Conservation (phyloP, 306 rosid genomes). For the Lupinus albus region DNA sequence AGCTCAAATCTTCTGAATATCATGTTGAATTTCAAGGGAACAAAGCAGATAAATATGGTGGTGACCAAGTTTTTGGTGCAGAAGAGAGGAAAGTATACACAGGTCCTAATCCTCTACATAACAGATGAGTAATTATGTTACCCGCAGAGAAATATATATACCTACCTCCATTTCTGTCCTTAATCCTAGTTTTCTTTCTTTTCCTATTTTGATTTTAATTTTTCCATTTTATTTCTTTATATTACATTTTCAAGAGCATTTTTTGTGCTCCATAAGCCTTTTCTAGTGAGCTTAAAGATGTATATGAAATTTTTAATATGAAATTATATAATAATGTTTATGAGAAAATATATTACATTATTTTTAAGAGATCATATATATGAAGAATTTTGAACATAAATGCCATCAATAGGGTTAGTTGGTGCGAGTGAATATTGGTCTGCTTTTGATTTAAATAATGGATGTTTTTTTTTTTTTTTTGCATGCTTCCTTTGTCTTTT, state of each 20-base stretch:
- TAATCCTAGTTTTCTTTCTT: slow-evolving; percentile 36
- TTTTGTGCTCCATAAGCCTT: slow-evolving; percentile 47
- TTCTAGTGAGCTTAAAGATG: slow-evolving; percentile 48
- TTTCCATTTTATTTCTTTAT: background rate
- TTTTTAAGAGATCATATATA: slow-evolving; percentile 38
- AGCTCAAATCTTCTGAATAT: slow-evolving; percentile 35
- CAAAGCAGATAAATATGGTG: slow-evolving; percentile 34
- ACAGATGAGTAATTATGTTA: slow-evolving; percentile 83
- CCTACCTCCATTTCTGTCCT: slow-evolving; percentile 8
- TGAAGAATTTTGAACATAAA: slow-evolving; percentile 42
- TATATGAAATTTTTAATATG: slow-evolving; percentile 55
- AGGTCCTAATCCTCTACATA: slow-evolving; percentile 92
- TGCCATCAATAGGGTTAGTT: slow-evolving; percentile 50
- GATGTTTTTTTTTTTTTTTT: slow-evolving; percentile 37
- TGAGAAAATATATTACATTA: slow-evolving; percentile 39
- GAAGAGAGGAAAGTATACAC: slow-evolving; percentile 83
- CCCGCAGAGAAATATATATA: slow-evolving; percentile 25
- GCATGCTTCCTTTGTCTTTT: slow-evolving; percentile 47
- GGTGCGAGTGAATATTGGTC: slow-evolving; percentile 45
- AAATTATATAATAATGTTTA: slow-evolving; percentile 44
- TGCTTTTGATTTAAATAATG: slow-evolving; percentile 43
- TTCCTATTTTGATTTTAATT: background rate
- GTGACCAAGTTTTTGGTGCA: slow-evolving; percentile 55
- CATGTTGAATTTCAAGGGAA: slow-evolving; percentile 40
- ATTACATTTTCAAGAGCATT: slow-evolving; percentile 46